Percentiles rank a stretch among this genome's conserved stretches.
phyloP scores from a whole-genome alignment of 352 stramenopile species.

The Peronospora farinosa region DNA sequence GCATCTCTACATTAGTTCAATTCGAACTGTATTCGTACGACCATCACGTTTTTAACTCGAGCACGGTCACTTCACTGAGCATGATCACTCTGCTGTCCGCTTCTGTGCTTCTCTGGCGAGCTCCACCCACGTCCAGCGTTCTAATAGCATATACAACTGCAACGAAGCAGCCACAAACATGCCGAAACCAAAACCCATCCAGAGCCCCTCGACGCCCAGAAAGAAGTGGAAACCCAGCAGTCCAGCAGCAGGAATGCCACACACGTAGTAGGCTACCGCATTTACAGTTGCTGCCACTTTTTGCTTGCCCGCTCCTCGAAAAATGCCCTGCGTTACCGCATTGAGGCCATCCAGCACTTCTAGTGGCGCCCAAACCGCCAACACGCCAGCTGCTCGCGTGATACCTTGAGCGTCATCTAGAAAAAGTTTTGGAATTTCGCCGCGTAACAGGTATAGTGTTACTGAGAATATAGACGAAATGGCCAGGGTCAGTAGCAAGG shows the following conservation, averaged over 20 bases:
- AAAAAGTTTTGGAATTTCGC: conserved; percentile 29
- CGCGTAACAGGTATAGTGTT: conserved; percentile 21
- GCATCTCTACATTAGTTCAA: background rate
- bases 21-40: too few species aligned
- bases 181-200: conserved; percentile 47
- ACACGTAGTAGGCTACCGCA: conserved; percentile 66
- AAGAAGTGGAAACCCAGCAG: conserved; percentile 44
- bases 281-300: conserved; percentile 54
- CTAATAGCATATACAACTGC: conserved; percentile 37
- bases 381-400: conserved; percentile 28
- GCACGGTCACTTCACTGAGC: background rate
- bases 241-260: conserved; percentile 61
- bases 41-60: too few species aligned
- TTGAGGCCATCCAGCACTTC: conserved; percentile 51
- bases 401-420: conserved; percentile 41
- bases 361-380: conserved; percentile 42
- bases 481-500: conserved; percentile 29
- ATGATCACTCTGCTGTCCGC: conserved; percentile 30
- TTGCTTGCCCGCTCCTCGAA: conserved; percentile 57
- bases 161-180: conserved; percentile 32
- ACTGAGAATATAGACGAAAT: conserved; percentile 27
- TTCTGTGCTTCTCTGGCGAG: conserved; percentile 37
- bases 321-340: conserved; percentile 55
- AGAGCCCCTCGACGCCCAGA: conserved; percentile 49
- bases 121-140: conserved; percentile 31